Base-by-base conservation (phyloP, 2,329 filamentous ascomycete species). In the Alternaria consortialis region DNA sequence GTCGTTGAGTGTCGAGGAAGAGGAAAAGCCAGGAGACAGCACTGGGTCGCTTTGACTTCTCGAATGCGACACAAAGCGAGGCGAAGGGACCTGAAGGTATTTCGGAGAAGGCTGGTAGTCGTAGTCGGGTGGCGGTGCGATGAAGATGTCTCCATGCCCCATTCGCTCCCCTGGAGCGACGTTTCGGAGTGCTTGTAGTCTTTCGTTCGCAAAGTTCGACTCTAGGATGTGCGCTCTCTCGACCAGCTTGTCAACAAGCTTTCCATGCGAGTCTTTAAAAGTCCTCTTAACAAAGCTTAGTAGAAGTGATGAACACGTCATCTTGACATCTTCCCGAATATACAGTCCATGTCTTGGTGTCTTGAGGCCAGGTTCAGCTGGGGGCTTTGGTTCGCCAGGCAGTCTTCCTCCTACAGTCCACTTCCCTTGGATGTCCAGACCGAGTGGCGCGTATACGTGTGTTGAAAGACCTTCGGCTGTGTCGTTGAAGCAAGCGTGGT, bases 301-400 rank as follows among this genome's bases (percentile, higher is more conserved):
- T 81, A 95, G 86, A 64, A 95, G 82, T 59, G 93, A 81, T 71
- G 93, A 94, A 81, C 92, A 96, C 58, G 86, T 86, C 83, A 97
- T 88, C 64, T 93, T 90, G 50, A 95, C 89, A 67, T 97, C 93
- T 81, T 97, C 93, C n/a, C 91, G 85, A 42, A 97, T 81, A 74
- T 93, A 96, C 12, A 97, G 81, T 0, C 92, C 93, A 40, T 87
- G 82, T 23, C 84, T 78, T 0, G 92, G 92, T 0, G 85, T 87
- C 13, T 85, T 85, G 6, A 91, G 79, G 5, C 89, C 90, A 23
- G 91, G 79, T 79, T 94, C 91, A 11, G 86, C 79, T 0, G 87
- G 83, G 70, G 90, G 85, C 31, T 84, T 82, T 1, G 87, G 85
- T 77, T 96, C 92, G 17, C 90, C 91, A 0, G 90, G 89, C 42